Percentiles rank a stretch among this genome's conserved stretches.
phyloP scores from a whole-genome alignment of 805 yeast genomes.

The Metschnikowia vanudenii region DNA sequence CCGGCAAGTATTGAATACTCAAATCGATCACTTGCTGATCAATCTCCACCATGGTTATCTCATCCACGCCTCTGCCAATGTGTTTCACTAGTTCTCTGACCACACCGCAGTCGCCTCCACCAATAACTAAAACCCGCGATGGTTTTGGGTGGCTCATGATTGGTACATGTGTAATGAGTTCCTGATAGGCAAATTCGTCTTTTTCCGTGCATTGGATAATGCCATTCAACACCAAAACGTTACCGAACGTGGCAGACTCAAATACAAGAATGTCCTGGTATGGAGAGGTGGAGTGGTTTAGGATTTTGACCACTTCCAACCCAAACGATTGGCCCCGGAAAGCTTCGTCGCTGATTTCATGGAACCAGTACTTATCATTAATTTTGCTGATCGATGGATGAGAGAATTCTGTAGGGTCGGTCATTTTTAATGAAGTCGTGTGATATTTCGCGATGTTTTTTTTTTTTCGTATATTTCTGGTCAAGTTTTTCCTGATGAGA shows the following conservation, averaged over 20 bases:
- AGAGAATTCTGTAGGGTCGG: constrained; percentile 9
- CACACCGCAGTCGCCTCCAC: constrained; percentile 98
- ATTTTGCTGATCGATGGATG: constrained; percentile 31
- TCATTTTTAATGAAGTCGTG: constrained; percentile 4
- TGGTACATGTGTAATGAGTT: constrained; percentile 83
- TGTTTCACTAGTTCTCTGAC: constrained; percentile 84
- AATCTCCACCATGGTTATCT: constrained; percentile 80
- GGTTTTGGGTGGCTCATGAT: constrained; percentile 76
- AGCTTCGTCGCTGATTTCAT: constrained; percentile 63
- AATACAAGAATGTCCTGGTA: constrained; percentile 85
- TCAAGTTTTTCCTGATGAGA: too few species aligned
- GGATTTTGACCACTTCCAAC: constrained; percentile 57
- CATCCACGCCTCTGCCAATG: constrained; percentile 44
- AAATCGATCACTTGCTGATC: constrained; percentile 79
- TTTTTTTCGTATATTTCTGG: not conserved
- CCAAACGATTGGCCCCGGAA: constrained; percentile 89
- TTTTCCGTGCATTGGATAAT: constrained; percentile 88
- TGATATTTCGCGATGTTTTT: constrained; percentile 4
- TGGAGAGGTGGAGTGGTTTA: constrained; percentile 65
- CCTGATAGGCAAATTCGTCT: constrained; percentile 94
- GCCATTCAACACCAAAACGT: constrained; percentile 86
- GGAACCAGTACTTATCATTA: constrained; percentile 62
- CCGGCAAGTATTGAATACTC: constrained; percentile 68
- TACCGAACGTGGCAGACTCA: constrained; percentile 73
- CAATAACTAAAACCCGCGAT: constrained; percentile 75